Conservation (phyloP, 2,329 filamentous ascomycete species). For the Dryadomyces quercivorus region DNA sequence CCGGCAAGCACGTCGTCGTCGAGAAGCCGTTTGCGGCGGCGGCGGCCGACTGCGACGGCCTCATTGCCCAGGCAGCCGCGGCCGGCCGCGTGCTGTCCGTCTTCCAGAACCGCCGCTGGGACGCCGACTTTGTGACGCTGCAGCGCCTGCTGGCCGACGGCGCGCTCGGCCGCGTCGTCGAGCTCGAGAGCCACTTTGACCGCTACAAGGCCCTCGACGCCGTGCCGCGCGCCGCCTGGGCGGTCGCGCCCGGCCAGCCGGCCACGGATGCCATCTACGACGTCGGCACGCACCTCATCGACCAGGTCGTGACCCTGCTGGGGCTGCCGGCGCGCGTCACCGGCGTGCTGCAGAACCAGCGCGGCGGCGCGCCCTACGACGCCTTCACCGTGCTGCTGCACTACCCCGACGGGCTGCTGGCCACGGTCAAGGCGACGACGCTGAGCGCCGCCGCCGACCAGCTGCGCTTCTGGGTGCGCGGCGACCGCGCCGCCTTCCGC, state of each 20-base stretch:
- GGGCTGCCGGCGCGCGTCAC: slow-evolving; percentile 47
- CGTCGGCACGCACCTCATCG: slow-evolving; percentile 61
- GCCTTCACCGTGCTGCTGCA: slow-evolving; percentile 2
- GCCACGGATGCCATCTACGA: slow-evolving; percentile 62
- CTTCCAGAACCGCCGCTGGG: slow-evolving; percentile 70
- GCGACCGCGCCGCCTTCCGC: slow-evolving; percentile 48
- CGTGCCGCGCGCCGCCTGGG: slow-evolving; percentile 52
- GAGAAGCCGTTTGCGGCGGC: slow-evolving; percentile 78
- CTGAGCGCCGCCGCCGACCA: slow-evolving; percentile 30
- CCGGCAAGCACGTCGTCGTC: slow-evolving; percentile 66
- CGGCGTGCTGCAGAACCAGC: slow-evolving; percentile 48
- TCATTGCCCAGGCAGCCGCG: slow-evolving; percentile 42
- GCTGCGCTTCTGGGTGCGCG: slow-evolving; percentile 65
- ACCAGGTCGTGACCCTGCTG: slow-evolving; percentile 52
- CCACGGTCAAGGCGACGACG: slow-evolving; percentile 53
- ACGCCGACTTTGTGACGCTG: slow-evolving; percentile 64
- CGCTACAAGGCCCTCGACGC: slow-evolving; percentile 52
- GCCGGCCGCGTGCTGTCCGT: slow-evolving; percentile 45
- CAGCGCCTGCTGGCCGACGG: slow-evolving; percentile 46
- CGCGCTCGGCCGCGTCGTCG: slow-evolving; percentile 56
- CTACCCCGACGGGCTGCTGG: slow-evolving; percentile 26
- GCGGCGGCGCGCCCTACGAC: background rate
- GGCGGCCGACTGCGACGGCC: slow-evolving; percentile 50
- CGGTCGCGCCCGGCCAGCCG: slow-evolving; percentile 29
- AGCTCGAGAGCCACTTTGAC: slow-evolving; percentile 74